Percentiles rank a stretch among this genome's conserved stretches.
Evolutionary conservation across 805 yeast species (phyloP).

Genomic region (Yarrowia phangngaensis): DNA sequence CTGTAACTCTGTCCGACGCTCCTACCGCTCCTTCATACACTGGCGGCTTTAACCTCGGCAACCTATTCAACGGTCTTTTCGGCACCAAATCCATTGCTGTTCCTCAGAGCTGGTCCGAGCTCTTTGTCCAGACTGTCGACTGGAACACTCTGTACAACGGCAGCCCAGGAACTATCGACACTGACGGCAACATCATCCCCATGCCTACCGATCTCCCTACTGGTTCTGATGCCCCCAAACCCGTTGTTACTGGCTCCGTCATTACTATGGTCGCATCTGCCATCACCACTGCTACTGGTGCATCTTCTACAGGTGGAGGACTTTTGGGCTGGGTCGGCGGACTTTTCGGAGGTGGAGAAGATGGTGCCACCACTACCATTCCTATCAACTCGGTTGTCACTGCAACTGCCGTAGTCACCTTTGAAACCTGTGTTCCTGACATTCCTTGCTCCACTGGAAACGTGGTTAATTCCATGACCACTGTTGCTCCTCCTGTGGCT

Average conservation of each 20-base stretch:
- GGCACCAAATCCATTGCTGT: constrained; percentile 13
- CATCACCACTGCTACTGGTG: constrained; percentile 3
- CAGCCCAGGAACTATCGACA: constrained; percentile 12
- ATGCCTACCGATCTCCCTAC: constrained; percentile 8
- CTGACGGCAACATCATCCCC: constrained; percentile 22
- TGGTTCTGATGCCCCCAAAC: constrained; percentile 1
- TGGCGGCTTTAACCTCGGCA: constrained; percentile 19
- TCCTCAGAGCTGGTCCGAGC: constrained; percentile 26
- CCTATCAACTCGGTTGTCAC: too few species aligned
- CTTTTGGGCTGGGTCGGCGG: constrained; percentile 22
- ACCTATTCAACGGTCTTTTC: constrained; percentile 16
- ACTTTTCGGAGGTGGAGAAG: constrained; percentile 28
- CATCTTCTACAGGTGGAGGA: constrained; percentile 9
- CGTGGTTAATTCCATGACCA: too few species aligned
- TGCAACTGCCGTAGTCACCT: too few species aligned
- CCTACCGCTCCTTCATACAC: constrained; percentile 8
- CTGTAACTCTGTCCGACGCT: constrained; percentile 18
- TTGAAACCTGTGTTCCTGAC: too few species aligned
- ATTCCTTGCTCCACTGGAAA: too few species aligned
- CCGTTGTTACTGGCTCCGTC: constrained; percentile 26
- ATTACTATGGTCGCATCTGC: constrained; percentile 21
- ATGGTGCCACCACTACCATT: constrained; percentile 21
- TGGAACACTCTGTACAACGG: constrained; percentile 25
- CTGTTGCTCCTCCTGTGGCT: too few species aligned
- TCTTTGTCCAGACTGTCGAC: constrained; percentile 24